Conservation (phyloP, 2,329 filamentous ascomycete genomes). For the Penicillium sclerotiorum region DNA sequence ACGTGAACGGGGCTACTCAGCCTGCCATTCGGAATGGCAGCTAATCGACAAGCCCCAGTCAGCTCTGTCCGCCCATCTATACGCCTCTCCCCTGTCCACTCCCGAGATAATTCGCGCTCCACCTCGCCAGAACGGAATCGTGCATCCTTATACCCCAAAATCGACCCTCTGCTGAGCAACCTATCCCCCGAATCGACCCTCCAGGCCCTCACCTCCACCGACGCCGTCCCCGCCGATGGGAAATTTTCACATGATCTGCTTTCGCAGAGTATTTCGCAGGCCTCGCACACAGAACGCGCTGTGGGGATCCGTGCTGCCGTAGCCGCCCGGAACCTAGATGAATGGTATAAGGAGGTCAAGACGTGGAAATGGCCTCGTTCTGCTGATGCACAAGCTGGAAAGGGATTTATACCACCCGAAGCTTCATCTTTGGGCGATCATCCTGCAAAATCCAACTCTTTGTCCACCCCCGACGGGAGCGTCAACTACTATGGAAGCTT, state of each 20-base stretch:
- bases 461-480: constrained; percentile 17
- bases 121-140: constrained; percentile 42
- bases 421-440: background rate
- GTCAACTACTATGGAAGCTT: constrained; percentile 70
- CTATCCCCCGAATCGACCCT: constrained; percentile 59
- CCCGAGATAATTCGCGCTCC: constrained; percentile 36
- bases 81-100: constrained; percentile 30
- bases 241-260: constrained; percentile 44
- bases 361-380: constrained; percentile 60
- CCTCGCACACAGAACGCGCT: constrained; percentile 59
- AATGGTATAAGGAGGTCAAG: constrained; percentile 62
- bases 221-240: constrained; percentile 44
- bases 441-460: background rate
- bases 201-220: constrained; percentile 50
- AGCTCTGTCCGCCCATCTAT: constrained; percentile 33
- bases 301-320: constrained; percentile 62
- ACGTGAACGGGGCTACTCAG: constrained; percentile 18
- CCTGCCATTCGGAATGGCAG: constrained; percentile 34
- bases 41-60: constrained; percentile 25
- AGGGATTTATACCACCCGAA: constrained; percentile 44
- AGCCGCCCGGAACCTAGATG: constrained; percentile 59
- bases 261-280: constrained; percentile 55
- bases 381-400: constrained; percentile 39
- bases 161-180: constrained; percentile 54
- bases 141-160: constrained; percentile 39